phyloP scores from a whole-genome alignment of 495 filamentous ascomycete species.

The Neurospora sp. region DNA sequence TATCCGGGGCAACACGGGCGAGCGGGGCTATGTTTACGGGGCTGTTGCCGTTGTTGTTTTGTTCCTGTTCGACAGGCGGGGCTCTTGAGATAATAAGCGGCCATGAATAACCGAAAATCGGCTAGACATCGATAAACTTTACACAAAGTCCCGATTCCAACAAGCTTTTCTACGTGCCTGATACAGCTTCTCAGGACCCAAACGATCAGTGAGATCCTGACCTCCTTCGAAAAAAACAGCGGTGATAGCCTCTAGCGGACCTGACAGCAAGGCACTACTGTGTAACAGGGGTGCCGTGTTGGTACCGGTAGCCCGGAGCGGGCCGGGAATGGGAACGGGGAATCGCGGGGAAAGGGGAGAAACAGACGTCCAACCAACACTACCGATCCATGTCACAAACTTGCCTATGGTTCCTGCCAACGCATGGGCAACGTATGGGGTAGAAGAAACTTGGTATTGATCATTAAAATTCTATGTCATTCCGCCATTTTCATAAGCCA shows the following conservation, averaged over 20 bases:
- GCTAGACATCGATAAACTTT: background rate
- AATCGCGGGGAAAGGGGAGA: background rate
- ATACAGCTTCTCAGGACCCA: background rate
- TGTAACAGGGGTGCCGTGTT: background rate
- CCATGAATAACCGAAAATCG: background rate
- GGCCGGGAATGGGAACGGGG: background rate
- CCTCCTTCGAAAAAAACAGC: background rate
- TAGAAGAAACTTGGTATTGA: slow-evolving; percentile 15
- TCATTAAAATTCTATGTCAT: slow-evolving; percentile 12
- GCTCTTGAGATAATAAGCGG: background rate
- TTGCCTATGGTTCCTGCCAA: background rate
- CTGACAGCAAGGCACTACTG: background rate
- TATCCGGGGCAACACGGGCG: background rate
- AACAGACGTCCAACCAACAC: background rate
- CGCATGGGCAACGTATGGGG: background rate
- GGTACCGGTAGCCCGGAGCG: background rate
- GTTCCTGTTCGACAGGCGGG: background rate
- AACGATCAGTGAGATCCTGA: background rate
- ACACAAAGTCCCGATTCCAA: background rate
- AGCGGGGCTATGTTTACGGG: background rate
- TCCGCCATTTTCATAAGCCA: slow-evolving; percentile 21
- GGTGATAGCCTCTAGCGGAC: background rate
- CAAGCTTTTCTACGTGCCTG: background rate
- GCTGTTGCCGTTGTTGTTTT: background rate
- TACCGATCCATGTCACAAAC: background rate